Percentiles rank a stretch among this genome's conserved stretches.
These are phyloP conservation scores for Chlorophyllum brunneum DNA, from an alignment of 768 basidiomycete species.

Conservation along the genomic window DNA sequence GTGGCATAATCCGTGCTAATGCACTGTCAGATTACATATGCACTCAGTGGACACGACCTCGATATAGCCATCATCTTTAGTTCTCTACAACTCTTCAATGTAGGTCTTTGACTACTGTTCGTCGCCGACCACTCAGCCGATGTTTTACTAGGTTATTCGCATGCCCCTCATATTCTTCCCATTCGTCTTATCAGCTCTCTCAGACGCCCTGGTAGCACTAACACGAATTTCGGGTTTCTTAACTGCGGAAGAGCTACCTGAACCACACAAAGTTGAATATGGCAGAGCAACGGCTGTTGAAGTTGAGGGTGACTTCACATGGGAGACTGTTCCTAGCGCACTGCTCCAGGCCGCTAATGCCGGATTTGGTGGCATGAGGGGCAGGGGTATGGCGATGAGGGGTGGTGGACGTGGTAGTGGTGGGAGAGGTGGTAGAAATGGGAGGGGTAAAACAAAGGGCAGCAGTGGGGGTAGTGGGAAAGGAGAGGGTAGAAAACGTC, in stretches of 20 bases:
- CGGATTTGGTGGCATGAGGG: conserved; percentile 14
- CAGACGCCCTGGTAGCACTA: conserved; percentile 49
- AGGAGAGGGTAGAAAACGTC: conserved; percentile 17
- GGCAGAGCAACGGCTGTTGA: conserved; percentile 35
- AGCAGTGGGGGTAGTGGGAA: conserved; percentile 13
- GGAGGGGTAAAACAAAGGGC: conserved; percentile 16
- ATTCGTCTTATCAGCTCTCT: conserved; percentile 42
- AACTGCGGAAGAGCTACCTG: conserved; percentile 49
- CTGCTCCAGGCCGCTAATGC: conserved; percentile 16
- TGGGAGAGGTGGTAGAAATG: conserved; percentile 18
- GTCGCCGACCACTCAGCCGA: not conserved
- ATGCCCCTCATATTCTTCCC: conserved; percentile 55
- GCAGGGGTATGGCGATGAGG: conserved; percentile 20
- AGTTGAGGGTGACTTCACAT: conserved; percentile 47
- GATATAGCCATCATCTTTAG: conserved; percentile 53
- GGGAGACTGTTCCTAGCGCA: conserved; percentile 37
- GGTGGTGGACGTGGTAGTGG: conserved; percentile 11
- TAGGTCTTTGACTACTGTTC: conserved; percentile 19
- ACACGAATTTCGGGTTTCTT: conserved; percentile 45
- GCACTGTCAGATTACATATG: conserved; percentile 52
- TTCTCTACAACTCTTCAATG: conserved; percentile 57
- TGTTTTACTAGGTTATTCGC: conserved; percentile 46
- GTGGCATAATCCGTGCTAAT: not conserved
- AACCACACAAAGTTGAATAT: conserved; percentile 41
- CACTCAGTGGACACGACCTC: conserved; percentile 49